These are phyloP conservation scores for Fusarium nygamai DNA, from an alignment of 2,329 filamentous ascomycete genomes.

Conservation along the genomic window DNA sequence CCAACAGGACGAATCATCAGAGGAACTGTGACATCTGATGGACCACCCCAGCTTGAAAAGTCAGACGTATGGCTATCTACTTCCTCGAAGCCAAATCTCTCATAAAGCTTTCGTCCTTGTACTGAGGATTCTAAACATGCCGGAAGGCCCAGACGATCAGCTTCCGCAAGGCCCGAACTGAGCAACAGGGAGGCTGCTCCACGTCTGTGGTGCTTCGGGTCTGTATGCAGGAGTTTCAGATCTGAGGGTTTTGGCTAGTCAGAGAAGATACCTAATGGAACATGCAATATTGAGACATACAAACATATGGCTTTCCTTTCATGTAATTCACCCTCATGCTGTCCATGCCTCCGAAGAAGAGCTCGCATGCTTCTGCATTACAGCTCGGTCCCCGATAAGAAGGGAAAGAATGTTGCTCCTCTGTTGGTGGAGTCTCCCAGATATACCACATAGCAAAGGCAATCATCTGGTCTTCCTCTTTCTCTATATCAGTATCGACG, in stretches of 20 bases:
- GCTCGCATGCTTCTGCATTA: slow-evolving; percentile 48
- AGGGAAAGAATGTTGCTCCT: slow-evolving; percentile 36
- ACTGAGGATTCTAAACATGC: slow-evolving; percentile 51
- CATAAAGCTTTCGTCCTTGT: slow-evolving; percentile 47
- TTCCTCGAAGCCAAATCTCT: slow-evolving; percentile 49
- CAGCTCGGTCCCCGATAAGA: slow-evolving; percentile 43
- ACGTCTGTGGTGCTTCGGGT: slow-evolving; percentile 49
- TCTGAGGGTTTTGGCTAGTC: slow-evolving; percentile 37
- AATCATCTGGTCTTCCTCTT: slow-evolving; percentile 44
- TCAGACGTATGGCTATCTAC: slow-evolving; percentile 42
- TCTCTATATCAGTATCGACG: slow-evolving; percentile 46
- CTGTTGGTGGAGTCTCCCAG: slow-evolving; percentile 37
- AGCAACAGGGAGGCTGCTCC: slow-evolving; percentile 50
- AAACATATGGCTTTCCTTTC: slow-evolving; percentile 47
- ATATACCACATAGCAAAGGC: slow-evolving; percentile 52
- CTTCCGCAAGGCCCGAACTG: slow-evolving; percentile 48
- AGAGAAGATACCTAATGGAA: too few relatives aligned
- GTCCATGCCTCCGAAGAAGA: slow-evolving; percentile 47
- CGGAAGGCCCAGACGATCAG: slow-evolving; percentile 49
- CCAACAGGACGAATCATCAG: slow-evolving; percentile 41
- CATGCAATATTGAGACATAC: slow-evolving; percentile 41
- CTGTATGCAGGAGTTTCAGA: slow-evolving; percentile 51
- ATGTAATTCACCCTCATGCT: slow-evolving; percentile 45
- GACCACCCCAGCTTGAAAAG: slow-evolving; percentile 45
- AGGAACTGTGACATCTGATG: slow-evolving; percentile 22